Conservation (phyloP, 225 moss, liverwort and hornwort species). For the Ulota crispa region DNA sequence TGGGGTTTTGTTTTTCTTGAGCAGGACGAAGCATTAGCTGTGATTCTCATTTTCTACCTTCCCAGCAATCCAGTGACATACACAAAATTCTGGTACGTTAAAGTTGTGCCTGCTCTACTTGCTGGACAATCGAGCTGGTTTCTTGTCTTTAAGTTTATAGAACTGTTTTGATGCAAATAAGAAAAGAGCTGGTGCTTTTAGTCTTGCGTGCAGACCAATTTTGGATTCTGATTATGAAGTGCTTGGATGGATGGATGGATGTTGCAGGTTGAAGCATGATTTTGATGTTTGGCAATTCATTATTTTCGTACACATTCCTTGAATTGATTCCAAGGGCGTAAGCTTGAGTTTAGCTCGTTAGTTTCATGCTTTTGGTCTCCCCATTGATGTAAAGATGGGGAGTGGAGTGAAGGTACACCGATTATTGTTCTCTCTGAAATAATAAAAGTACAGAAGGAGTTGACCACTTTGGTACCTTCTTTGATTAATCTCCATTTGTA, state of each 20-base stretch:
- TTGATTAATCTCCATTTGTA: neutral
- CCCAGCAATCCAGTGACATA: neutral
- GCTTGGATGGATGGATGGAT: neutral
- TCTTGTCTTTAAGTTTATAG: neutral
- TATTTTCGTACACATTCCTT: constrained; percentile 8
- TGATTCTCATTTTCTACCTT: neutral
- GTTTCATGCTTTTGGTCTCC: neutral
- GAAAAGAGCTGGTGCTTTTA: too few species aligned
- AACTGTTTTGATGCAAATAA: too few species aligned
- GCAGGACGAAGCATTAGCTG: constrained; percentile 20
- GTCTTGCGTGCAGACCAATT: neutral
- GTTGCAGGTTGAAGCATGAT: constrained; percentile 15
- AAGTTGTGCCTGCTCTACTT: neutral
- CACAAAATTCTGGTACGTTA: constrained; percentile 20
- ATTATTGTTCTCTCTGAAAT: constrained; percentile 22
- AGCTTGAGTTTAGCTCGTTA: constrained; percentile 10
- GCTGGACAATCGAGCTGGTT: neutral
- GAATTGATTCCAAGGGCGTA: constrained; percentile 8
- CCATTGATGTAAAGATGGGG: neutral
- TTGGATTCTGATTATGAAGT: neutral
- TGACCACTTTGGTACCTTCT: neutral
- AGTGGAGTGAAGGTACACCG: neutral
- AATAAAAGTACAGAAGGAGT: constrained; percentile 23
- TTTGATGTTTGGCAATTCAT: neutral
- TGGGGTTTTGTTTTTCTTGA: neutral